A percentile compares a stretch with the other conserved stretches of the same genome.
These are phyloP conservation scores for Fusarium sp. DNA, from an alignment of 2,329 filamentous ascomycete species.

Conservation along the genomic window DNA sequence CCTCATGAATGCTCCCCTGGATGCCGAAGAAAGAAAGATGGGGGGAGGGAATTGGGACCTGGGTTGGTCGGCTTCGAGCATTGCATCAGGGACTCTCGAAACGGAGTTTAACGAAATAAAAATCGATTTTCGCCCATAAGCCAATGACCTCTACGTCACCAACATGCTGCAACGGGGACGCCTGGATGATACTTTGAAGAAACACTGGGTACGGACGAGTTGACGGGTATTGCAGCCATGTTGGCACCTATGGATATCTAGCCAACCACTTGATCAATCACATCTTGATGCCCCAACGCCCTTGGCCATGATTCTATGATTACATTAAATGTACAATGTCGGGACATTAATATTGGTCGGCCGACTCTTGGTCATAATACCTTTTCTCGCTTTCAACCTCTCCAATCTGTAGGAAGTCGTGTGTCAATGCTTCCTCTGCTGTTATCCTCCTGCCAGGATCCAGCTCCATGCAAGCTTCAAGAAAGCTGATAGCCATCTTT, in stretches of 20 bases:
- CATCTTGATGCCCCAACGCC: slow-evolving; percentile 31
- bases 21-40: slow-evolving; percentile 31
- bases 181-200: background rate
- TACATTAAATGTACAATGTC: slow-evolving; percentile 31
- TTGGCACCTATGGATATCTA: slow-evolving; percentile 33
- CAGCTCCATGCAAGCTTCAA: slow-evolving; percentile 79
- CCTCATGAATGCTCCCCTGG: slow-evolving; percentile 23
- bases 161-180: slow-evolving; percentile 3
- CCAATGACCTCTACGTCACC: slow-evolving; percentile 14
- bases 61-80: slow-evolving; percentile 55
- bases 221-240: slow-evolving; percentile 29
- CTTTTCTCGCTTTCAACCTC: slow-evolving; percentile 60
- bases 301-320: slow-evolving; percentile 26
- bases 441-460: slow-evolving; percentile 81
- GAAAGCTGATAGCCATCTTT: slow-evolving; percentile 77
- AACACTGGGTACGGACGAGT: background rate
- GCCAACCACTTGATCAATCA: slow-evolving; percentile 20
- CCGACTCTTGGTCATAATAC: slow-evolving; percentile 47
- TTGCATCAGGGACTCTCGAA: slow-evolving; percentile 56
- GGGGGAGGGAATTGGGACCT: slow-evolving; percentile 38
- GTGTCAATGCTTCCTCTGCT: slow-evolving; percentile 77
- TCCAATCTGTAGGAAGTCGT: slow-evolving; percentile 70
- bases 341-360: slow-evolving; percentile 14
- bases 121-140: slow-evolving; percentile 53
- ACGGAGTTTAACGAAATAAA: slow-evolving; percentile 56